A percentile compares a stretch with the other conserved stretches of the same genome.
phyloP scores from a whole-genome alignment of 73 alveolate genomes.

The Uronychia binucleata region DNA sequence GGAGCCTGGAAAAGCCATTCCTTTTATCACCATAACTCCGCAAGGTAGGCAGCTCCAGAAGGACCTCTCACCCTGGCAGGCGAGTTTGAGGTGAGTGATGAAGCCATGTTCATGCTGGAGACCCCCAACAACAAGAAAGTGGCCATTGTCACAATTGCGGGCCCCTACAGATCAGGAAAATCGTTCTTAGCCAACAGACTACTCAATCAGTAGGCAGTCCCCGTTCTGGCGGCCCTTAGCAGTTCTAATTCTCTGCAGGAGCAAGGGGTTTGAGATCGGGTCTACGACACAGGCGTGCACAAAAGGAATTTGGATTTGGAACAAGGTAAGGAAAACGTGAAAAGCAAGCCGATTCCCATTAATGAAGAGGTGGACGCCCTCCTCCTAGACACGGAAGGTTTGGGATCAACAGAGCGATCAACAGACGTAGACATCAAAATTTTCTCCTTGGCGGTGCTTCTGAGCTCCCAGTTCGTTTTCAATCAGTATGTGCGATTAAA shows the following conservation, averaged over 20 bases:
- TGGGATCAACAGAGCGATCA: slow-evolving; percentile 91
- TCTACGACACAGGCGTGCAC: slow-evolving; percentile 94
- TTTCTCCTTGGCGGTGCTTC: slow-evolving; percentile 85
- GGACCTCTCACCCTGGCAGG: slow-evolving; percentile 8
- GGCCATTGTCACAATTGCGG: slow-evolving; percentile 89
- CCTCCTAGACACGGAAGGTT: slow-evolving; percentile 94
- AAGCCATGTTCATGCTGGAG: slow-evolving; percentile 53
- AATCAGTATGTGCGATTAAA: slow-evolving; percentile 32
- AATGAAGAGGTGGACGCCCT: slow-evolving; percentile 46
- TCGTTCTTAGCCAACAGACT: slow-evolving; percentile 88
- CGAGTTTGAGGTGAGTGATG: slow-evolving; percentile 39
- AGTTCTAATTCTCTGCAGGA: slow-evolving; percentile 33
- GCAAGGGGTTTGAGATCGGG: slow-evolving; percentile 91
- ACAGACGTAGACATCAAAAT: slow-evolving; percentile 88
- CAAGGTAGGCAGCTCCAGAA: slow-evolving; percentile 10
- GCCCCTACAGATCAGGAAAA: slow-evolving; percentile 94
- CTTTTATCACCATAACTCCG: slow-evolving; percentile 6
- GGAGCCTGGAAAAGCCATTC: slow-evolving; percentile 26
- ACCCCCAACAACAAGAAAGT: slow-evolving; percentile 56
- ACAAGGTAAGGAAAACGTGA: slow-evolving; percentile 12
- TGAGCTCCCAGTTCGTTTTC: slow-evolving; percentile 86
- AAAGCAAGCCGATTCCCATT: not conserved
- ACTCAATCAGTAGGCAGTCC: slow-evolving; percentile 36
- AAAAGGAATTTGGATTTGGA: slow-evolving; percentile 98
- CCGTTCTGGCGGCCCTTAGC: slow-evolving; percentile 11